These are phyloP conservation scores for Boletellus ananiceps DNA, from an alignment of 768 basidiomycete genomes.

Conservation along the genomic window DNA sequence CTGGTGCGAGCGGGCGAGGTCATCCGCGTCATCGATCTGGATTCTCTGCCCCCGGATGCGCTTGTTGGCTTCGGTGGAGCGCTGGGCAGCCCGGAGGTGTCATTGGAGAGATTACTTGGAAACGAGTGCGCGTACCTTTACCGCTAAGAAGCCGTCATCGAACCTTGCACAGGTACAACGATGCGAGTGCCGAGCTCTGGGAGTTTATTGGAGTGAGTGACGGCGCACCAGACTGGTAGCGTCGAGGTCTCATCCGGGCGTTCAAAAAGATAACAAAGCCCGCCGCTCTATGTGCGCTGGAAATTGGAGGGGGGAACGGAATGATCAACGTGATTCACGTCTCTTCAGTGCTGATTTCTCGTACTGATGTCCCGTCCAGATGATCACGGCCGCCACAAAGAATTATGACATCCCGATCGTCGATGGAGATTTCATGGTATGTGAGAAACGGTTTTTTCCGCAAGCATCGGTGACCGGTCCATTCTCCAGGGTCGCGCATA, in stretches of 20 bases:
- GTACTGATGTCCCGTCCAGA: conserved; percentile 23
- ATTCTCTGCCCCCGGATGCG: conserved; percentile 40
- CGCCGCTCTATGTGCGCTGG: conserved; percentile 33
- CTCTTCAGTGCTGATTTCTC: background rate
- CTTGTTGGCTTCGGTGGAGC: conserved; percentile 38
- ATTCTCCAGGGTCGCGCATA: conserved; percentile 34
- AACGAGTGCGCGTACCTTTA: conserved; percentile 29
- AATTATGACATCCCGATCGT: conserved; percentile 38
- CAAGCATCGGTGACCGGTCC: conserved; percentile 1
- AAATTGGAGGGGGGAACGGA: conserved; percentile 45
- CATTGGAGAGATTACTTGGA: conserved; percentile 34
- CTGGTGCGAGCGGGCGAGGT: conserved; percentile 46
- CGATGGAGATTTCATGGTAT: conserved; percentile 43
- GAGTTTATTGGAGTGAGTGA: conserved; percentile 23
- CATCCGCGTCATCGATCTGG: conserved; percentile 44
- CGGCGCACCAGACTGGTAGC: background rate
- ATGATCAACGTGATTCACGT: conserved; percentile 35
- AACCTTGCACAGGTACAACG: conserved; percentile 27
- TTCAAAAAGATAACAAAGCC: conserved; percentile 30
- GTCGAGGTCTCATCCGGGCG: conserved; percentile 1
- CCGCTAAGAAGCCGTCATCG: background rate
- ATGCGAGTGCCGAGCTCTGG: conserved; percentile 30
- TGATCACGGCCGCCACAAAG: conserved; percentile 33
- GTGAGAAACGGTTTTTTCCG: conserved; percentile 5
- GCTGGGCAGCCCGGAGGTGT: conserved; percentile 42